phyloP scores from a whole-genome alignment of 192 early-diverging fungal species.

The Dissophora globulifera region DNA sequence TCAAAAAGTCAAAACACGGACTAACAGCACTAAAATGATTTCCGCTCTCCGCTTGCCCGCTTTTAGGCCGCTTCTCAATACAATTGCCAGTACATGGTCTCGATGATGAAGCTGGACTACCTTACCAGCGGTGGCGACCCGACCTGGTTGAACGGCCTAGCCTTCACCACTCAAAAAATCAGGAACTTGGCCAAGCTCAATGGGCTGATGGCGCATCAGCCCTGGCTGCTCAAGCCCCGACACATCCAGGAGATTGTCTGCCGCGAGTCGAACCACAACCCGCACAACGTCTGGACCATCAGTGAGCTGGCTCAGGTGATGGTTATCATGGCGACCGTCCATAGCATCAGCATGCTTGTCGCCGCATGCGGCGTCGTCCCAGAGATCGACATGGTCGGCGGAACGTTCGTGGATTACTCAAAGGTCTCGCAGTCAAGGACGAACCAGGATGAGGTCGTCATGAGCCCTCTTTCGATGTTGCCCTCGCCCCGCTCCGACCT shows the following conservation, averaged over 20 bases:
- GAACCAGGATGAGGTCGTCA: constrained; percentile 21
- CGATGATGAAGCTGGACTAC: constrained; percentile 62
- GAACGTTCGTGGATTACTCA: constrained; percentile 42
- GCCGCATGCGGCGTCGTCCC: constrained; percentile 66
- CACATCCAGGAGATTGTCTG: constrained; percentile 57
- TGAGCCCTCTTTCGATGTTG: constrained; percentile 46
- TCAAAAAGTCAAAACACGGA: neutral
- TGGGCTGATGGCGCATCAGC: constrained; percentile 62
- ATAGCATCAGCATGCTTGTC: constrained; percentile 64
- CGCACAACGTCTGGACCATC: constrained; percentile 61
- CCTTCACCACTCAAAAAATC: constrained; percentile 60
- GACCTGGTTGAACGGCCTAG: constrained; percentile 60
- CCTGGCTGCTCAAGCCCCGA: constrained; percentile 58
- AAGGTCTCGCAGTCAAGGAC: constrained; percentile 14
- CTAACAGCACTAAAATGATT: neutral
- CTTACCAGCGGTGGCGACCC: constrained; percentile 63
- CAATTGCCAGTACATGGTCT: constrained; percentile 65
- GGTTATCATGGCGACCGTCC: constrained; percentile 57
- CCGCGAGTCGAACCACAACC: constrained; percentile 47
- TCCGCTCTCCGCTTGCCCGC: neutral
- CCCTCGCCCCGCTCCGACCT: constrained; percentile 37
- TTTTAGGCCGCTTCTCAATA: constrained; percentile 63
- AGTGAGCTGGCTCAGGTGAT: constrained; percentile 66
- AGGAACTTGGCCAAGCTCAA: constrained; percentile 56
- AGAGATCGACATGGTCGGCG: constrained; percentile 66